Conservation (phyloP, 129 eudicot species). For the Saussurea involucrata region DNA sequence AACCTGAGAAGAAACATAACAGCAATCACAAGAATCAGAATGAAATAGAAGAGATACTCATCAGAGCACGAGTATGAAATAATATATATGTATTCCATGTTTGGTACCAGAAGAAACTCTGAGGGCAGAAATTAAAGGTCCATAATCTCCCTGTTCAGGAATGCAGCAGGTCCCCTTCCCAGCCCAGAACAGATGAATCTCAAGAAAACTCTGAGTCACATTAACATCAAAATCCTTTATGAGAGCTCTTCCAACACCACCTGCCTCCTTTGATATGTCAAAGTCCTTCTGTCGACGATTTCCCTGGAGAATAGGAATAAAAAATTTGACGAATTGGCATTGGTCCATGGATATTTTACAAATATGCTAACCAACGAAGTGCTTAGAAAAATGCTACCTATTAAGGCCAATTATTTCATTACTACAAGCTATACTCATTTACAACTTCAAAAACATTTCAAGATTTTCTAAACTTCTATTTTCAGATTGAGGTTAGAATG, state of each 20-base stretch:
- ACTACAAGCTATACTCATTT: not conserved
- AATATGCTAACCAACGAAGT: not conserved
- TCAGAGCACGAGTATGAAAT: not conserved
- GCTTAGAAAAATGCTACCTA: not conserved
- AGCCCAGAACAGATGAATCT: constrained; percentile 60
- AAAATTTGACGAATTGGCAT: not conserved
- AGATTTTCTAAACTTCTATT: not conserved
- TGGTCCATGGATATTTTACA: not conserved
- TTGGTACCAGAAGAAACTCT: constrained; percentile 41
- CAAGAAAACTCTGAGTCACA: constrained; percentile 41
- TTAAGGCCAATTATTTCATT: not conserved
- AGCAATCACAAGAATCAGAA: not conserved
- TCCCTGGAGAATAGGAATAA: constrained; percentile 24
- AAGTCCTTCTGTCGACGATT: constrained; percentile 41
- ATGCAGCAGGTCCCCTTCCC: constrained; percentile 66
- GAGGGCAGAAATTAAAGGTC: constrained; percentile 53
- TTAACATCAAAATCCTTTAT: constrained; percentile 20
- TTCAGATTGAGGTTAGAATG: not conserved
- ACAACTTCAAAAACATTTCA: not conserved
- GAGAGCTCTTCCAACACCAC: constrained; percentile 41
- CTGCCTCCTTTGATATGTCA: constrained; percentile 49
- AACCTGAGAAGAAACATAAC: not conserved
- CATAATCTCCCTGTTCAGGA: constrained; percentile 50
- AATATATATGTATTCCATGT: constrained; percentile 1
- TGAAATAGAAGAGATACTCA: not conserved